Evolutionary conservation across 2,329 filamentous ascomycete species (phyloP), one percentile per base, ranked within the genome.

Genomic region (Xylariaceae sp.): DNA sequence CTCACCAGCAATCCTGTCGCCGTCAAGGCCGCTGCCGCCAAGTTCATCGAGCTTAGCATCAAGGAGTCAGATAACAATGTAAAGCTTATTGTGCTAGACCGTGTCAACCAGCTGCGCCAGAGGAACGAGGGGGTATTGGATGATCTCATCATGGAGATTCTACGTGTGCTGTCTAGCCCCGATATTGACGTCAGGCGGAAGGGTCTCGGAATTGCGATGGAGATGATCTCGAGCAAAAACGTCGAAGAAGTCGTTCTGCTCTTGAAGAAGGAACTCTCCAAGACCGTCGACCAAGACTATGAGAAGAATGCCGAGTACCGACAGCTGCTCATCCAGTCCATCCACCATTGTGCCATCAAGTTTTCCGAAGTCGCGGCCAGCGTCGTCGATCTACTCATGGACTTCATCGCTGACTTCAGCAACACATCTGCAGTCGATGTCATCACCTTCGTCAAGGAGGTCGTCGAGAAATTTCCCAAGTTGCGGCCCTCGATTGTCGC

Each of bases 11-110:
- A 99, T 73, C 93, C 94, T 1, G 94, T 99, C 12, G 94, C 94
- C 16, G 93, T 99, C 54, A 99, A 97, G 75, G 94, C 94, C 22
- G 94, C 94, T 10, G 94, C 94, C 13, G 83, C 84, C 62, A 99
- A 99, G 69, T 94, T 99, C 69, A 96, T 97, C 59, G 94, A 99
- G 71, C 79, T 99, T 9, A 91, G 89, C 69, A 97, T 99, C 69
- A 96, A 96, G 74, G 94, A 97, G 73, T 87, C 94, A 1, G 94
- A 99, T 71, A 99, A 99, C 78, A 99, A 99, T 68, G 94, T 99
- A 59, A 99, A 99, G 76, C 85, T 99, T 42, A 99, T 99, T 62
- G 94, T 99, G 17, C 80, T 99, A 41, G 94, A 97, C 66, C 88
- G 93, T 42, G 94, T 99, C 36, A 88, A 96, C 64, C 87, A 93